Evolutionary conservation across 192 early-diverging fungal genomes (phyloP), one percentile per base, ranked within the genome.

Genomic region (Fimicolochytrium jonesii): DNA sequence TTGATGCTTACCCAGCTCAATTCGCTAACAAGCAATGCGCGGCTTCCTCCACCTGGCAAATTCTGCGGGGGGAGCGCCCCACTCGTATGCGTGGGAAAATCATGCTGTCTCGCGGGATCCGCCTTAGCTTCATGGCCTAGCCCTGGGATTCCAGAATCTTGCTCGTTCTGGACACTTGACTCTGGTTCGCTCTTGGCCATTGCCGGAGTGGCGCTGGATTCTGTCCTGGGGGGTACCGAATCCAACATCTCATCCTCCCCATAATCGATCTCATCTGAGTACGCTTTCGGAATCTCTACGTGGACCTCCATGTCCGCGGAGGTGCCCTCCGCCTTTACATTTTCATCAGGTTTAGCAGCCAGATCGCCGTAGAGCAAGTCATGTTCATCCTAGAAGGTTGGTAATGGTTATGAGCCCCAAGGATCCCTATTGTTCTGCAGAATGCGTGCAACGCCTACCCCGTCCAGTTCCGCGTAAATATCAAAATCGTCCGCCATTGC

Each of bases 401-500:
- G n/a, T n/a, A n/a, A 59, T 1, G 28, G 20, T 46, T 18, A 10
- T 3, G 0, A 22, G 41, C 46, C 10, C 25, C 22, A 4, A 44
- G 57, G 28, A 18, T 3, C 29, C 37, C 11, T 1, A 42, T 1
- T n/a, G 35, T 34, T 11, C 26, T 59, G 23, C 57, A 32, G 20
- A 59, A 25, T 43, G 35, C 26, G 25, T n/a, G 20, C 63, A 13
- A 46, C 22, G 10, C 17, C 55, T 15, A 44, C 25, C 0, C 22
- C 32, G 20, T 43, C 46, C 4, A 50, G 30, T 5, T 68, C 66
- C 17, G 44, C 66, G 41, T 68, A 68, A 41, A 68, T 68, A 29
- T 68, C 66, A 37, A 53, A 68, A 13, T 60, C 59, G 42, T 59
- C 66, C 9, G 26, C 58, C 54, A 66, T 61, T n/a, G n/a, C n/a